Conservation (phyloP, 495 filamentous ascomycete species). For the Aspergillus coremiiformis region DNA sequence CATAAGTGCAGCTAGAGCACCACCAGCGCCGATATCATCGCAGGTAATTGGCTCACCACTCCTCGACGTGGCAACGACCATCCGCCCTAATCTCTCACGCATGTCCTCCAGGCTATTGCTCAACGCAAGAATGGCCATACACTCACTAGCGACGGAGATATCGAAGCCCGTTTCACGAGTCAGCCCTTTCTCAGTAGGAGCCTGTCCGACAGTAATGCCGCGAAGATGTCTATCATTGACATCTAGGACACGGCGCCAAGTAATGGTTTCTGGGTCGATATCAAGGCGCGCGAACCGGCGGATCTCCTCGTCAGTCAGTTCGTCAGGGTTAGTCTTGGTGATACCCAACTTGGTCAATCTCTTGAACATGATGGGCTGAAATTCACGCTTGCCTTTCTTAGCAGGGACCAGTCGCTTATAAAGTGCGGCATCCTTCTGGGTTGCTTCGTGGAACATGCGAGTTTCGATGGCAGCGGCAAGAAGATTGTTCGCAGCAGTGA, state of each 20-base stretch:
- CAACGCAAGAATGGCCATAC: conserved; percentile 95
- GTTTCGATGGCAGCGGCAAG: conserved; percentile 98
- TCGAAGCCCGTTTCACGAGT: conserved; percentile 86
- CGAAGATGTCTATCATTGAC: conserved; percentile 94
- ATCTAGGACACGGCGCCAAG: conserved; percentile 91
- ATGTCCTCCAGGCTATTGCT: conserved; percentile 83
- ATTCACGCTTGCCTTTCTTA: conserved; percentile 83
- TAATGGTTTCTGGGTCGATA: conserved; percentile 94
- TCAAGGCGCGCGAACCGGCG: conserved; percentile 81
- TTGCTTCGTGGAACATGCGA: conserved; percentile 94
- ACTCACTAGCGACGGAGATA: conserved; percentile 94
- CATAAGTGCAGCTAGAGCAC: conserved; percentile 90
- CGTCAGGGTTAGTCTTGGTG: conserved; percentile 84
- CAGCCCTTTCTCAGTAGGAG: conserved; percentile 81
- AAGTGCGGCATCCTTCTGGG: conserved; percentile 83
- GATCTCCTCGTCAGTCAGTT: conserved; percentile 85
- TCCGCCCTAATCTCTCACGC: conserved; percentile 87
- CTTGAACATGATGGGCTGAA: conserved; percentile 83
- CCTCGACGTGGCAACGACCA: conserved; percentile 88
- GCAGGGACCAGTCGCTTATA: conserved; percentile 82
- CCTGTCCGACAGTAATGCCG: conserved; percentile 78
- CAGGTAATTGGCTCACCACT: conserved; percentile 88
- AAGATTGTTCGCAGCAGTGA: conserved; percentile 94
- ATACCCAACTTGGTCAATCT: conserved; percentile 92
- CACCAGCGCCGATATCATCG: conserved; percentile 89